phyloP scores from a whole-genome alignment of 2,329 filamentous ascomycete genomes.

The Beauveria sp. region DNA sequence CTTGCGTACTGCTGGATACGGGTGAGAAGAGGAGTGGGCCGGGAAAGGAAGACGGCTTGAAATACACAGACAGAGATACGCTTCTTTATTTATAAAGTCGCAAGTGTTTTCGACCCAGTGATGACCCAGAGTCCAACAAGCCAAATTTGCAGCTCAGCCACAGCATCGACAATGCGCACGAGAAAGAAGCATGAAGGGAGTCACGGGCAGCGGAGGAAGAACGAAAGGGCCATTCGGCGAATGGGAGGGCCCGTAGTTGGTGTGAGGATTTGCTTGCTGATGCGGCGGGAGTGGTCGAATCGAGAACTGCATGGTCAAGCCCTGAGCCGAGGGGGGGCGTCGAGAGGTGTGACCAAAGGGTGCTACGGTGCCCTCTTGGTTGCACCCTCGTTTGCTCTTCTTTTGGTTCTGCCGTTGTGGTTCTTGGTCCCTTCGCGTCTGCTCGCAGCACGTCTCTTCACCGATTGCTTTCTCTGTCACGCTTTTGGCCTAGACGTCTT shows the following conservation, averaged over 20 bases:
- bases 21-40: background rate
- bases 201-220: background rate
- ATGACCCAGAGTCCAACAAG: conserved; percentile 48
- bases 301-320: background rate
- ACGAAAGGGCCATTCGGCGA: background rate
- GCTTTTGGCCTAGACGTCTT: background rate
- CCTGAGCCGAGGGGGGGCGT: background rate
- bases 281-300: background rate
- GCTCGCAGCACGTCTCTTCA: background rate
- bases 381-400: background rate
- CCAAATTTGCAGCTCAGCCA: conserved; percentile 49
- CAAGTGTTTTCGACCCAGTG: conserved; percentile 29
- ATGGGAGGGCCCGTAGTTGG: background rate
- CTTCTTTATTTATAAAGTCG: conserved; percentile 5
- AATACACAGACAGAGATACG: conserved; percentile 12
- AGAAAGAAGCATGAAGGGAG: conserved; percentile 2
- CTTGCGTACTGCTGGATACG: background rate
- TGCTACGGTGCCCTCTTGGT: background rate
- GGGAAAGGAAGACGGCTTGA: background rate
- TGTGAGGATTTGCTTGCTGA: background rate
- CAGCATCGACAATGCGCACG: conserved; percentile 13
- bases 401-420: background rate
- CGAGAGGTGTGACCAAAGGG: background rate
- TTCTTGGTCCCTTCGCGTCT: background rate
- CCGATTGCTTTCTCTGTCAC: background rate